These are phyloP conservation scores for Penicillium griseofulvum DNA, from an alignment of 2,329 filamentous ascomycete species.

Conservation along the genomic window DNA sequence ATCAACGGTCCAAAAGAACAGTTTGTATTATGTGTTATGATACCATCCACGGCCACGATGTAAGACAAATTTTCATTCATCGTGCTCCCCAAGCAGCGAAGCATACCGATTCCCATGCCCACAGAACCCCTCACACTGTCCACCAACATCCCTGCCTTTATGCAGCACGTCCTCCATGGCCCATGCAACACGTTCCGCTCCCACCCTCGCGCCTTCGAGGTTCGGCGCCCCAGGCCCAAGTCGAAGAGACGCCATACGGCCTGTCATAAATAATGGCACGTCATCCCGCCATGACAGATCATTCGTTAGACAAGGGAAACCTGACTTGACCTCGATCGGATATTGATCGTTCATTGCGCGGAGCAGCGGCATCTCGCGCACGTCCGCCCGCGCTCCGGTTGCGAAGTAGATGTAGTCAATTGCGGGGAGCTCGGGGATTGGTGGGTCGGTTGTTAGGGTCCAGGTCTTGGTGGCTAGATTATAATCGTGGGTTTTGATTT, in stretches of 20 bases:
- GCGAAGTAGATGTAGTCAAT: slow-evolving; percentile 73
- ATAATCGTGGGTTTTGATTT: slow-evolving; percentile 53
- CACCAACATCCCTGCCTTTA: slow-evolving; percentile 24
- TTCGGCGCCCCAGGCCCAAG: slow-evolving; percentile 72
- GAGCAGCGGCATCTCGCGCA: slow-evolving; percentile 60
- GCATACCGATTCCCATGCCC: slow-evolving; percentile 43
- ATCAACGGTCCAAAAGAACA: not conserved
- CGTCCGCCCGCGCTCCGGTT: slow-evolving; percentile 67
- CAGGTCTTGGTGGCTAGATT: slow-evolving; percentile 49
- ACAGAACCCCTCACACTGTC: slow-evolving; percentile 37
- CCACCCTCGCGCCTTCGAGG: slow-evolving; percentile 68
- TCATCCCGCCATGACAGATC: slow-evolving; percentile 72
- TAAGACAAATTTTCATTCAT: slow-evolving; percentile 6
- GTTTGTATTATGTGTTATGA: not conserved
- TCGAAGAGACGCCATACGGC: slow-evolving; percentile 64
- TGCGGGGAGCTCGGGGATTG: slow-evolving; percentile 48
- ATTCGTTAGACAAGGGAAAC: slow-evolving; percentile 70
- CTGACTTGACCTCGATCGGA: slow-evolving; percentile 62
- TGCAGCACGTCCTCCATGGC: slow-evolving; percentile 61
- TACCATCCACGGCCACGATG: not conserved
- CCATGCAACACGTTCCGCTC: slow-evolving; percentile 72
- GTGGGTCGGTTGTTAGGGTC: slow-evolving; percentile 54
- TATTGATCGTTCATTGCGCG: slow-evolving; percentile 57
- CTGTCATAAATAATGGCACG: slow-evolving; percentile 71
- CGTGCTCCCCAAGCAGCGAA: slow-evolving; percentile 24